Conservation (phyloP, 169 alveolate species). For the Plasmodium reichenowi region DNA sequence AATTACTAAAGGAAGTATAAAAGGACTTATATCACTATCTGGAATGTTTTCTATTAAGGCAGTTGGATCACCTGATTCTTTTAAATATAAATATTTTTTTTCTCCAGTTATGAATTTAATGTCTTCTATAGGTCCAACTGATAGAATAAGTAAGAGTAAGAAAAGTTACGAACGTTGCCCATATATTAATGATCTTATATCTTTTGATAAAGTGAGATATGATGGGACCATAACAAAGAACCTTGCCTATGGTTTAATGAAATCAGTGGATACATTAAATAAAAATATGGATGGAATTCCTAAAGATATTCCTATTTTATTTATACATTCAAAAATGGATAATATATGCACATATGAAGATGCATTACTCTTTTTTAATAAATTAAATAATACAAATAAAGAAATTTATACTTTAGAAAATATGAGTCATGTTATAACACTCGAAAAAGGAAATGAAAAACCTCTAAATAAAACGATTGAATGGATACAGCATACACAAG, state of each 20-base stretch:
- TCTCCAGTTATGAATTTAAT: background rate
- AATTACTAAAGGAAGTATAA: background rate
- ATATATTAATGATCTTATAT: background rate
- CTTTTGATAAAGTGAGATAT: background rate
- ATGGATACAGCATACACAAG: background rate
- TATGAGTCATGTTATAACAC: background rate
- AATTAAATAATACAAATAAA: background rate
- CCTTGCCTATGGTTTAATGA: background rate
- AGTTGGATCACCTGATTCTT: background rate
- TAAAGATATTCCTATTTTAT: conserved; percentile 2
- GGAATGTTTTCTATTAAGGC: background rate
- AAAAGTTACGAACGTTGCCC: background rate
- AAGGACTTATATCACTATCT: background rate
- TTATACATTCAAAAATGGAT: background rate
- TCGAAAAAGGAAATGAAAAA: conserved; percentile 1
- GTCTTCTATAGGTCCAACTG: background rate
- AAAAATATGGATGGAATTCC: background rate
- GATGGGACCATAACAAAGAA: background rate
- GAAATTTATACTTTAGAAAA: background rate
- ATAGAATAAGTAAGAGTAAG: background rate
- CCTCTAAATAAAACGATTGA: background rate
- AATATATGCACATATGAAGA: background rate
- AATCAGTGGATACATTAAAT: background rate
- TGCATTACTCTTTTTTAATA: background rate
- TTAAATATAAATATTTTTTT: background rate